Conservation (phyloP, 352 stramenopile genomes). For the Globisporangium orthogonon region DNA sequence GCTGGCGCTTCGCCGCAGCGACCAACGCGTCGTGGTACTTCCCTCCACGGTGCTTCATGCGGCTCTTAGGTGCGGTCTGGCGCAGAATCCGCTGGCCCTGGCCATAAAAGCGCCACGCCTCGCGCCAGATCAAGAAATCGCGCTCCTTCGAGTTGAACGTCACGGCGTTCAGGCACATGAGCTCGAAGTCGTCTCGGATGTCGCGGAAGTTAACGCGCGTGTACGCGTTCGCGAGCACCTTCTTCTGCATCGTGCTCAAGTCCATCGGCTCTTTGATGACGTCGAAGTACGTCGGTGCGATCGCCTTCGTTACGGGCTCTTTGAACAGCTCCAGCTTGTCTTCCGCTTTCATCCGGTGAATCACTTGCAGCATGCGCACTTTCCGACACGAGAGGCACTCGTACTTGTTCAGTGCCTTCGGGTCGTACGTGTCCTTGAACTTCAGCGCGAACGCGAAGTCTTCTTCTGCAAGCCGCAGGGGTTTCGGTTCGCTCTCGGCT, state of each 20-base stretch:
- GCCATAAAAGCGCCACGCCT: conserved; percentile 91
- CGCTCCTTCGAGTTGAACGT: conserved; percentile 92
- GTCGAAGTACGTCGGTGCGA: conserved; percentile 91
- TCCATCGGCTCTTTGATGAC: conserved; percentile 93
- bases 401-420: conserved; percentile 70
- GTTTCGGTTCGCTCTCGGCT: conserved; percentile 21
- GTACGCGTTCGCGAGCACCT: conserved; percentile 68
- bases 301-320: conserved; percentile 89
- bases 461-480: conserved; percentile 57
- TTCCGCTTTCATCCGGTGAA: conserved; percentile 55
- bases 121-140: conserved; percentile 89
- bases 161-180: conserved; percentile 94
- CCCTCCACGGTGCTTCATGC: conserved; percentile 71
- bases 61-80: conserved; percentile 61
- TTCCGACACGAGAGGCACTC: conserved; percentile 82
- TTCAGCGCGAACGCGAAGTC: conserved; percentile 41
- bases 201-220: conserved; percentile 61
- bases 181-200: conserved; percentile 91
- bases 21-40: conserved; percentile 67
- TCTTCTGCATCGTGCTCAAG: conserved; percentile 83
- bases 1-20: conserved; percentile 65
- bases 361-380: conserved; percentile 58
- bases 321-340: conserved; percentile 91
- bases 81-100: conserved; percentile 68
- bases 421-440: conserved; percentile 65